Evolutionary conservation across 2,329 filamentous ascomycete genomes (phyloP).

Genomic region (Davidsoniella eucalypti): DNA sequence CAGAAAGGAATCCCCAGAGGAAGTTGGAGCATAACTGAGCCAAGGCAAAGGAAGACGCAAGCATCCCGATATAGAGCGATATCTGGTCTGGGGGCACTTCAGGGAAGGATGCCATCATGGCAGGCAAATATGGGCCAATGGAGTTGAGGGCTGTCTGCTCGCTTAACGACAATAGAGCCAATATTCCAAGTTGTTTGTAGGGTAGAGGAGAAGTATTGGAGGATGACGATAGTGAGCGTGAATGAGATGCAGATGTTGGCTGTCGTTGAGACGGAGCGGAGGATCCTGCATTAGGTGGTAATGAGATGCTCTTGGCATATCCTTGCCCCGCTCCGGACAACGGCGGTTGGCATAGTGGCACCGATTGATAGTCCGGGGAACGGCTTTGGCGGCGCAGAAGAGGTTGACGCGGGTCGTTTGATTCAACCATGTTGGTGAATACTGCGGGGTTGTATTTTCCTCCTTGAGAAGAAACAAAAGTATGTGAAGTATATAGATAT

Average conservation of each 20-base stretch:
- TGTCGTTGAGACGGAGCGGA: conserved; percentile 3
- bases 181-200: conserved; percentile 61
- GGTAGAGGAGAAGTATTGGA: conserved; percentile 48
- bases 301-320: no score
- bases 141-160: conserved; percentile 97
- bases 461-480: no score
- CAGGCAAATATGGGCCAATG: conserved; percentile 83
- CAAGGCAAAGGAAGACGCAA: conserved; percentile 81
- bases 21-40: conserved; percentile 90
- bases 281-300: no score
- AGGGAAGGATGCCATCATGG: conserved; percentile 78
- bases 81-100: conserved; percentile 55
- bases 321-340: no score
- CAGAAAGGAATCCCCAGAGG: conserved; percentile 35
- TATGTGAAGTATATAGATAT: no score
- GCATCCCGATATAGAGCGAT: conserved; percentile 76
- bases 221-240: conserved; percentile 22
- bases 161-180: conserved; percentile 76
- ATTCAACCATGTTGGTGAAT: no score
- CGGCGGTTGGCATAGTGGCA: no score
- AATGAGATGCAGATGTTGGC: not conserved
- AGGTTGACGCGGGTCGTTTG: no score
- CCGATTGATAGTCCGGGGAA: no score
- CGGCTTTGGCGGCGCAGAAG: no score
- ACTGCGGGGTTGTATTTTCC: no score